These are phyloP conservation scores for Aspergillus melleus DNA, from an alignment of 2,329 filamentous ascomycete species.

Conservation along the genomic window DNA sequence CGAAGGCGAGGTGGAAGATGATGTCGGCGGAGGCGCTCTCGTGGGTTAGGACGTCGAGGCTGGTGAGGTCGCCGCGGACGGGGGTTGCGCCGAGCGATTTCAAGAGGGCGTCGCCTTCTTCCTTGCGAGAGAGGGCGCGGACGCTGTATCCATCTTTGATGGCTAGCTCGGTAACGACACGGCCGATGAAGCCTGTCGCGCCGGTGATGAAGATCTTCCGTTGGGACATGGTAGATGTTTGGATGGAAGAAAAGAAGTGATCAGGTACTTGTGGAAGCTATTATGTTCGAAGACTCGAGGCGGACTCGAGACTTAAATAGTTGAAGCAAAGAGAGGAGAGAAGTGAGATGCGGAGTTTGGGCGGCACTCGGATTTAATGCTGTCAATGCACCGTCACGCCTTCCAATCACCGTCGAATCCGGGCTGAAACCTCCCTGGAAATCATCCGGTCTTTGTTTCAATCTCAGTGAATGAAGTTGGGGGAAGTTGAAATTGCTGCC, in stretches of 20 bases:
- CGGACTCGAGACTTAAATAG: background rate
- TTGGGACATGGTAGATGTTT: conserved; percentile 8
- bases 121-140: conserved; percentile 42
- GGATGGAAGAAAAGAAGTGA: background rate
- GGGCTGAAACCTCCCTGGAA: background rate
- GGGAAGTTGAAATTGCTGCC: background rate
- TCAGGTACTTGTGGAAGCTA: background rate
- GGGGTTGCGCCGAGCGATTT: conserved; percentile 32
- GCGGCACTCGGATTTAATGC: background rate
- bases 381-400: too few relatives aligned
- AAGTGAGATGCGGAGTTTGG: background rate
- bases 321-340: background rate
- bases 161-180: conserved; percentile 40
- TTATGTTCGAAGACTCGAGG: background rate
- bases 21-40: conserved; percentile 37
- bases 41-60: conserved; percentile 34
- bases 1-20: conserved; percentile 46
- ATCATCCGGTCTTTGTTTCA: background rate
- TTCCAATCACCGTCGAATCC: background rate
- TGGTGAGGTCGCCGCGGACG: conserved; percentile 37
- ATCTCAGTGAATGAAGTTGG: background rate
- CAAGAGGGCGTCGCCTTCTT: conserved; percentile 30
- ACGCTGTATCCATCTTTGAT: conserved; percentile 42
- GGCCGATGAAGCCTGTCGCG: conserved; percentile 47
- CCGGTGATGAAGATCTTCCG: conserved; percentile 44